Conservation (phyloP, 345 rosid genomes). For the Firmiana major region DNA sequence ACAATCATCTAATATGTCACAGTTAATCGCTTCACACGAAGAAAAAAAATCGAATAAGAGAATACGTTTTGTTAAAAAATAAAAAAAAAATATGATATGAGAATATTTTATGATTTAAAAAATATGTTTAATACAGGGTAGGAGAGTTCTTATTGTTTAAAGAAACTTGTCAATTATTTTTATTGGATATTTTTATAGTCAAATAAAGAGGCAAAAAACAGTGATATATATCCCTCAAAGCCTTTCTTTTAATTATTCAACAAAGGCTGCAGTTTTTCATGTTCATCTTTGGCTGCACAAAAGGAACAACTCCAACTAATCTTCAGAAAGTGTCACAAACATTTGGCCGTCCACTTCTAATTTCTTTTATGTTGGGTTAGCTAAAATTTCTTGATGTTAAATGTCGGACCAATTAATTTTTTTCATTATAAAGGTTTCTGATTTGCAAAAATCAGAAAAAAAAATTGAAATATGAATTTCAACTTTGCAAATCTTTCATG, state of each 20-base stretch:
- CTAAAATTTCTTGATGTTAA: neutral
- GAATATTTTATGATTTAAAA: too few relatives aligned
- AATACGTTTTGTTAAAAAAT: too few relatives aligned
- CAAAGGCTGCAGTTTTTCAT: conserved; percentile 21
- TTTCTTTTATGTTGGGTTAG: neutral
- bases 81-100: too few relatives aligned
- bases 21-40: neutral
- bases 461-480: too few relatives aligned
- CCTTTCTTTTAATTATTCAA: conserved; percentile 18
- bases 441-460: too few relatives aligned
- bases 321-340: conserved; percentile 8
- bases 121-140: neutral
- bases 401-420: neutral
- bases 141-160: neutral
- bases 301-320: conserved; percentile 12
- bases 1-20: neutral
- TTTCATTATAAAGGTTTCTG: too few relatives aligned
- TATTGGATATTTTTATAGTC: neutral
- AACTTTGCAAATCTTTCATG: too few relatives aligned
- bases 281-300: conserved; percentile 16
- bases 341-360: neutral
- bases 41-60: neutral
- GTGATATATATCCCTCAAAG: neutral
- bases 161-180: neutral
- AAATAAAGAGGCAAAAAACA: conserved; percentile 8